Conservation (phyloP, 306 rosid genomes). For the Quercus suber region DNA sequence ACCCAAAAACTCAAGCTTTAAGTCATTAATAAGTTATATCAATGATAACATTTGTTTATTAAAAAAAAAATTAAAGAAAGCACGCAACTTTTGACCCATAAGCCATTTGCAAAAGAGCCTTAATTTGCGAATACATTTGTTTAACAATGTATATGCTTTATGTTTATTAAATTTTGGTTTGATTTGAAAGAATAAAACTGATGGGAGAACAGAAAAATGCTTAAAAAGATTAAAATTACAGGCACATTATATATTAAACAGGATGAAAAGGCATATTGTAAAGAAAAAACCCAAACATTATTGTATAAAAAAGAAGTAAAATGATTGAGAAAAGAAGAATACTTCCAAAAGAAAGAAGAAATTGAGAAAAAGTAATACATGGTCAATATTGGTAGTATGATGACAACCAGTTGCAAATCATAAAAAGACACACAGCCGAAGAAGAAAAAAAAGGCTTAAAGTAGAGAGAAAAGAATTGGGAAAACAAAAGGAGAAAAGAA, state of each 20-base stretch:
- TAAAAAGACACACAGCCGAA: neutral
- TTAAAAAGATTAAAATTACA: too few relatives aligned
- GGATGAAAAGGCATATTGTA: neutral
- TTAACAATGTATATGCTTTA: neutral
- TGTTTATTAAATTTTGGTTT: neutral
- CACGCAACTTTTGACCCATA: conserved; percentile 20
- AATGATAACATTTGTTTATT: neutral
- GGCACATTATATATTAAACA: too few relatives aligned
- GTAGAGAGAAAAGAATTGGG: neutral
- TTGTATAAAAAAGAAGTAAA: neutral
- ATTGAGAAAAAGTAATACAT: neutral
- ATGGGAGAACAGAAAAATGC: too few relatives aligned
- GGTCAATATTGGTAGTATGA: conserved; percentile 5
- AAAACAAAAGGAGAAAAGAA: neutral
- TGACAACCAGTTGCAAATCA: neutral
- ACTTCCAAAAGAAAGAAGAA: neutral
- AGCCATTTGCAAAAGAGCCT: neutral
- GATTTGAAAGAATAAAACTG: neutral
- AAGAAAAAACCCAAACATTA: neutral
- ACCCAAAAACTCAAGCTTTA: conserved; percentile 15
- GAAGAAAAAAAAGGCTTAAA: conserved; percentile 1
- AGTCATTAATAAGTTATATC: neutral
- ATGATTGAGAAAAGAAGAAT: neutral
- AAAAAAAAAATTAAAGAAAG: conserved; percentile 3
- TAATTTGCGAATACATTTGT: neutral